phyloP scores from a whole-genome alignment of 2,329 filamentous ascomycete genomes.

The Teratosphaeria zuluensis region DNA sequence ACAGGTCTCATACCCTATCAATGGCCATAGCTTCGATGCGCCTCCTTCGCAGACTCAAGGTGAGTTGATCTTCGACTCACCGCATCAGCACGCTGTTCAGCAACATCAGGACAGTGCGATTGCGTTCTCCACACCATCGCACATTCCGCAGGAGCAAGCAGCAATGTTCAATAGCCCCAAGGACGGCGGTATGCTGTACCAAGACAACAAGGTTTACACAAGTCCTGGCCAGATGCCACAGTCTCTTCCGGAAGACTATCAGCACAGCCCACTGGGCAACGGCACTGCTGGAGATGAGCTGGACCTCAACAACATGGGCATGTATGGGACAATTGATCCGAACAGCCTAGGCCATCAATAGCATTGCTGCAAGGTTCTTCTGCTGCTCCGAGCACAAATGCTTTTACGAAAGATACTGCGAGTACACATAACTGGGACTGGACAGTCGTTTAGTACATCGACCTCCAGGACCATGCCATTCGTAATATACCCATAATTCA shows the following conservation, averaged over 20 bases:
- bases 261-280: constrained; percentile 27
- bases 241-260: constrained; percentile 23
- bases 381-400: background rate
- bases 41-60: constrained; percentile 18
- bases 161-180: constrained; percentile 24
- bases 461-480: background rate
- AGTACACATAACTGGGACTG: background rate
- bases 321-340: constrained; percentile 39
- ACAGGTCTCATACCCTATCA: constrained; percentile 12
- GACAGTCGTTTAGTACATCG: background rate
- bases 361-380: background rate
- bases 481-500: background rate
- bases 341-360: constrained; percentile 21
- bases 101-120: constrained; percentile 28
- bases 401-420: background rate
- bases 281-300: constrained; percentile 15
- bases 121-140: constrained; percentile 27
- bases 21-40: constrained; percentile 19
- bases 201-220: constrained; percentile 34
- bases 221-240: constrained; percentile 27
- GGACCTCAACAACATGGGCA: constrained; percentile 38
- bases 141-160: constrained; percentile 20
- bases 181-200: constrained; percentile 29
- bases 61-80: constrained; percentile 23
- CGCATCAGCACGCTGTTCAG: constrained; percentile 15